Base-by-base conservation (phyloP, 176 grass and related monocot species). In the Triticum timopheevii region DNA sequence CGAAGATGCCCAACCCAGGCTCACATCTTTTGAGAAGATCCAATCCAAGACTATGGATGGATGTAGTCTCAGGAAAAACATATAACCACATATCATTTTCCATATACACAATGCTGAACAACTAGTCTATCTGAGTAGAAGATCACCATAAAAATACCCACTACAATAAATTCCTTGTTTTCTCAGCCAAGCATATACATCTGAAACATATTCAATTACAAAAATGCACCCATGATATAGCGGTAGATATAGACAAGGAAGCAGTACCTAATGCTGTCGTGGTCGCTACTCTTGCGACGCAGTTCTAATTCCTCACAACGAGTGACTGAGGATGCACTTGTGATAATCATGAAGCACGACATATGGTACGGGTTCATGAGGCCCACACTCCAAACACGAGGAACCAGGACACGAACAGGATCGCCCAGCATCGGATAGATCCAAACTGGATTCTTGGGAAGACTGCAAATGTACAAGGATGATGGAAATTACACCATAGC, bases 351-450 rank as follows among this genome's bases (percentile, higher is more conserved):
- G 88, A 86, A 17, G 93, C 13, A 3, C 4, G 78, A 40, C 92
- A 92, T 36, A 88, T 56, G 31, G 54, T 86, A n/a, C 82, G 96
- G 10, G 93, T 98, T 31, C 90, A 82, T 15, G 93, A 94, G 73
- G 89, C 88, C 93, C 93, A 98, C 71, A 98, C 82, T 76, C 93
- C 92, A 85, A 98, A 96, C 27, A 89, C 87, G 50, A 98, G 89
- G 90, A 95, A 98, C 82, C 93, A 98, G 19, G 93, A 96, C 71
- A 95, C 33, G 16, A 95, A 96, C 13, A 87, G 75, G 56, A 96
- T 89, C 25, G 87, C 88, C 93, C 96, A 96, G 66, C 89, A 94
- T 82, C 81, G 86, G 38, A 86, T 85, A 39, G 90, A 88, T 10
- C 93, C 96, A 79, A 86, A 95, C 56, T 90, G 93, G 85, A 95